Base-by-base conservation (phyloP, 2,329 filamentous ascomycete genomes). In the Acrodontium crateriforme region DNA sequence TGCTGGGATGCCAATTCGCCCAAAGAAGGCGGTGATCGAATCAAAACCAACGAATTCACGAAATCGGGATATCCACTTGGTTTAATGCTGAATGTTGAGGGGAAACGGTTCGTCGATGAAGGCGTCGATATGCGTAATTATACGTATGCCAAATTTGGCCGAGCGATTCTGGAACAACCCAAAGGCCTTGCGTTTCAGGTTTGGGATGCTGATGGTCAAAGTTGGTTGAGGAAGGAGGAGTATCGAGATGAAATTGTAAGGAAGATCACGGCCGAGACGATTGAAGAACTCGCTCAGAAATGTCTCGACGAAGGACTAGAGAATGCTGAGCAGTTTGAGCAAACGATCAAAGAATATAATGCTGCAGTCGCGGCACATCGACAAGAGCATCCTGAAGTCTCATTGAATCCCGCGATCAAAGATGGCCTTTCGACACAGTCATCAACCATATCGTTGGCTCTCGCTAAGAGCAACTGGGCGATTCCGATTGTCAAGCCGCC, bases 41-140 rank as follows among this genome's bases (percentile, higher is more conserved):
- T 52, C n/a, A 51, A 69, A 2, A 72, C 73, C 3, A 78, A 79
- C 40, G 65, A 77, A 45, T 76, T 66, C 42, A 79, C 74, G 5
- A 79, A 79, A 43, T 74, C 68, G 1, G 74, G 74, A 1, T 78
- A 78, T 38, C 73, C 74, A 0, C 55, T 78, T 0, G 74, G 74
- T 0, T 38, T 78, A 9, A 78, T 76, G 65, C 32, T 78, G 10
- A 78, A 79, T 39, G 47, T 49, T 0, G 42, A 63, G 1, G 74
- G 74, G 0, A 43, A 62, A 22, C 58, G 74, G 2, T 78, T 78
- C 41, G 71, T 78, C 0, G 73, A 78, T 39, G 74, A 79, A 42
- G 74, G 74, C 0, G 40, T 68, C 6, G 74, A 78, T 38, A 47
- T 77, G 37, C 58, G 73, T 3, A 78, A 78, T 43, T 77, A 69